A percentile compares a stretch with the other conserved stretches of the same genome.
phyloP scores from a whole-genome alignment of 225 moss, liverwort and hornwort genomes.

The Anthoceros angustus region DNA sequence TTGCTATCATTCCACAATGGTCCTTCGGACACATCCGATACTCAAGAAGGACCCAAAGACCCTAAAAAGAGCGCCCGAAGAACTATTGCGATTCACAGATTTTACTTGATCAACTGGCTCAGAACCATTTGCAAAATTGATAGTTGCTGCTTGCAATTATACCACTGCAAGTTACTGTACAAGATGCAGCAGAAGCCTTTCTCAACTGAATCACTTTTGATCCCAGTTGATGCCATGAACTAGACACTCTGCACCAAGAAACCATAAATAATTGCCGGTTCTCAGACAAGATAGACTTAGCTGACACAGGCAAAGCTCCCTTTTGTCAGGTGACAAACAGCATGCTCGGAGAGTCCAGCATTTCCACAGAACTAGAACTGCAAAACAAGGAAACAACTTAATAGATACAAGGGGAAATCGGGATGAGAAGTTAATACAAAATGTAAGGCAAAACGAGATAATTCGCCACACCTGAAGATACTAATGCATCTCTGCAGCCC shows the following conservation, averaged over 20 bases:
- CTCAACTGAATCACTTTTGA: neutral
- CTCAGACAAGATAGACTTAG: neutral
- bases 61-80: no score
- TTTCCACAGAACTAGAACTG: neutral
- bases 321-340: neutral
- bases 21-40: no score
- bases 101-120: no score
- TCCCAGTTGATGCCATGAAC: neutral
- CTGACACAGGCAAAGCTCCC: neutral
- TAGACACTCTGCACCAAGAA: slow-evolving; percentile 3
- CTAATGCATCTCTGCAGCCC: neutral
- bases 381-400: no score
- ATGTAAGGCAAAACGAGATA: no score
- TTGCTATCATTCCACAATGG: no score
- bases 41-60: no score
- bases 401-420: no score
- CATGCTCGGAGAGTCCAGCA: neutral
- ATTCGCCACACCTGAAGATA: no score
- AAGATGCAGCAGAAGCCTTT: neutral
- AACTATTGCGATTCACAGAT: no score
- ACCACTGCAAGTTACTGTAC: slow-evolving; percentile 1
- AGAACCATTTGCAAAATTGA: neutral
- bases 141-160: neutral
- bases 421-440: no score
- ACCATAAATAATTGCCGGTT: neutral